Evolutionary conservation across 768 basidiomycete genomes (phyloP).

Genomic region (Lanmaoa rubissima): DNA sequence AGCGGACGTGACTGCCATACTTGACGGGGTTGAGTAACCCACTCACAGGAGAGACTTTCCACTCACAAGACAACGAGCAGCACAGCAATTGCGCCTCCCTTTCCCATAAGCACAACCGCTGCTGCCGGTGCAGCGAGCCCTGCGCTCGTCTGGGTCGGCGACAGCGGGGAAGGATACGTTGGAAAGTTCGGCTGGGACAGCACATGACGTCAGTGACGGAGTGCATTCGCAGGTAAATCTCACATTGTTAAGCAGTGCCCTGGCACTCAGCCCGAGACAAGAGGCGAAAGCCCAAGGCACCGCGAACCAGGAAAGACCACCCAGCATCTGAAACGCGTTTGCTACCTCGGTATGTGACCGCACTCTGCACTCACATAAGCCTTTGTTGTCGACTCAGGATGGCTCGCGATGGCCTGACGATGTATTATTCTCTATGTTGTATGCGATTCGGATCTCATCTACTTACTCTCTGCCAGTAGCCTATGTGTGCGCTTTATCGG

Average conservation of each 20-base stretch:
- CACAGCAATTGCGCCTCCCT: conserved; percentile 42
- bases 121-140: conserved; percentile 48
- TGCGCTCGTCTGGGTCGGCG: conserved; percentile 38
- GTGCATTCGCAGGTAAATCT: background rate
- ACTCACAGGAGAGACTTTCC: background rate
- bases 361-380: conserved; percentile 40
- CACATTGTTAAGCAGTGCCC: conserved; percentile 35
- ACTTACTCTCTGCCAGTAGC: conserved; percentile 52
- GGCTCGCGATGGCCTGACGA: conserved; percentile 47
- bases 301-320: conserved; percentile 57
- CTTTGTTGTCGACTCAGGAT: conserved; percentile 49
- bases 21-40: conserved; percentile 2
- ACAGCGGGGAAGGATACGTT: conserved; percentile 47
- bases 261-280: conserved; percentile 44
- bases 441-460: background rate
- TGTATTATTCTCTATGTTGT: background rate
- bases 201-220: background rate
- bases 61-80: conserved; percentile 43
- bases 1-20: conserved; percentile 49
- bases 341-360: background rate
- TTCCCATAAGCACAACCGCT: conserved; percentile 45
- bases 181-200: conserved; percentile 46
- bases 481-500: conserved; percentile 19
- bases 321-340: conserved; percentile 42
- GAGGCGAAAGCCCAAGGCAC: conserved; percentile 53